A percentile compares a stretch with the other conserved stretches of the same genome.
Evolutionary conservation across 192 early-diverging fungal species (phyloP).

Genomic region (Jimgerdemannia lactiflua): DNA sequence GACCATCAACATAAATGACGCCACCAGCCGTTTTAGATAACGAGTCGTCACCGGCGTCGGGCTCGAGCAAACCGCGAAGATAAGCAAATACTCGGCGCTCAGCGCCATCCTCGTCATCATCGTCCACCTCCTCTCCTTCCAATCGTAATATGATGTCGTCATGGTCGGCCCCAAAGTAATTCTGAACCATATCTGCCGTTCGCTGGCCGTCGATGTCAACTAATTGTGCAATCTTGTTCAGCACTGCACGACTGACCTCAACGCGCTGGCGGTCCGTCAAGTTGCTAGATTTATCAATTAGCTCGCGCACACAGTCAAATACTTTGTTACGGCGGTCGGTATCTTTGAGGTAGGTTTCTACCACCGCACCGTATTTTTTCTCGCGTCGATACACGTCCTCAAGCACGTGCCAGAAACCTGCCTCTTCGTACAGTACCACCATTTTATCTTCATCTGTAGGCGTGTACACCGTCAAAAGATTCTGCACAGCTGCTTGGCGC

Average conservation of each 20-base stretch:
- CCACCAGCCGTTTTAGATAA: slow-evolving; percentile 3
- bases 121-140: slow-evolving; percentile 27
- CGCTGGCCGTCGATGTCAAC: slow-evolving; percentile 59
- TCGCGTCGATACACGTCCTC: slow-evolving; percentile 53
- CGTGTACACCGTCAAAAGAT: slow-evolving; percentile 48
- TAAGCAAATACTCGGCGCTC: slow-evolving; percentile 49
- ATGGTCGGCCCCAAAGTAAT: slow-evolving; percentile 51
- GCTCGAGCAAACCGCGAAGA: slow-evolving; percentile 52
- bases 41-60: slow-evolving; percentile 22
- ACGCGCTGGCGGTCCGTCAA: slow-evolving; percentile 43
- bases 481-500: slow-evolving; percentile 50
- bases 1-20: neutral
- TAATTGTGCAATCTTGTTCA: slow-evolving; percentile 50
- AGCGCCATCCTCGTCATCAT: slow-evolving; percentile 31
- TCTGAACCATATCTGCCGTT: slow-evolving; percentile 48
- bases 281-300: slow-evolving; percentile 30
- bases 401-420: slow-evolving; percentile 55
- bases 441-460: slow-evolving; percentile 50
- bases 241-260: slow-evolving; percentile 43
- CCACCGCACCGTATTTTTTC: slow-evolving; percentile 50
- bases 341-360: slow-evolving; percentile 55
- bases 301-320: slow-evolving; percentile 49
- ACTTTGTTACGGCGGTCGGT: slow-evolving; percentile 37
- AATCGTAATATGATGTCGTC: slow-evolving; percentile 40
- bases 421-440: slow-evolving; percentile 47